These are phyloP conservation scores for Colletotrichum falcatum DNA, from an alignment of 2,329 filamentous ascomycete genomes.

Conservation along the genomic window DNA sequence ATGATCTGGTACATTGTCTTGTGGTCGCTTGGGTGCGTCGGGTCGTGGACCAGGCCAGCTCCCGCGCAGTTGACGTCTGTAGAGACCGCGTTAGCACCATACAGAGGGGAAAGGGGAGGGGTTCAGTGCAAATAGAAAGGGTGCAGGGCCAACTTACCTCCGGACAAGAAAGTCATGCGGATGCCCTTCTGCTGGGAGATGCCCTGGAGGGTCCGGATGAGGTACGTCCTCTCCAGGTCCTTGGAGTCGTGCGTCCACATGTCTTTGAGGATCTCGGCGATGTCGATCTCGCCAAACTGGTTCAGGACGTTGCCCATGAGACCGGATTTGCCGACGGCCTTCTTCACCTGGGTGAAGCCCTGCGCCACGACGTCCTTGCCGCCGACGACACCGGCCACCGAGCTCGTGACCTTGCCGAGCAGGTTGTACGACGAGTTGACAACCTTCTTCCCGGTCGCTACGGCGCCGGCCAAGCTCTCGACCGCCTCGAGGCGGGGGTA, in stretches of 20 bases:
- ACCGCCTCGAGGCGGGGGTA: constrained; percentile 93
- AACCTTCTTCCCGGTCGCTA: constrained; percentile 95
- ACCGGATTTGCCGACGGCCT: constrained; percentile 93
- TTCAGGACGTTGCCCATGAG: constrained; percentile 96
- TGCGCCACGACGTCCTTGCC: constrained; percentile 93
- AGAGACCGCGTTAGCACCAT: constrained; percentile 42
- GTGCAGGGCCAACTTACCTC: constrained; percentile 64
- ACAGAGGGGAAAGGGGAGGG: too few species aligned
- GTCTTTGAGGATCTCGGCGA: constrained; percentile 93
- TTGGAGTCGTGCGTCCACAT: constrained; percentile 99
- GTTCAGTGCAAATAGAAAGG: background rate
- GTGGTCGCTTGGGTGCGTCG: constrained; percentile 89
- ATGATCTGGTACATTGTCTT: constrained; percentile 99
- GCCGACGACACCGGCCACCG: constrained; percentile 93
- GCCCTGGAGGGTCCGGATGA: constrained; percentile 94
- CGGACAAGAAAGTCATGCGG: constrained; percentile 96
- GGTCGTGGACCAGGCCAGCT: constrained; percentile 94
- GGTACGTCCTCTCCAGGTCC: constrained; percentile 95
- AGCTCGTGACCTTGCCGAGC: constrained; percentile 93
- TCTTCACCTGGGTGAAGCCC: constrained; percentile 95
- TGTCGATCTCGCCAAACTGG: constrained; percentile 95
- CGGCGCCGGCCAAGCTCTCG: constrained; percentile 89
- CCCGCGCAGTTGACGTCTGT: constrained; percentile 88
- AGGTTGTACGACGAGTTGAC: constrained; percentile 98
- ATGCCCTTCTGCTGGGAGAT: constrained; percentile 96